Evolutionary conservation across 495 filamentous ascomycete genomes (phyloP), one percentile per base, ranked within the genome.

Genomic region (Trichodelitschia bisporula): DNA sequence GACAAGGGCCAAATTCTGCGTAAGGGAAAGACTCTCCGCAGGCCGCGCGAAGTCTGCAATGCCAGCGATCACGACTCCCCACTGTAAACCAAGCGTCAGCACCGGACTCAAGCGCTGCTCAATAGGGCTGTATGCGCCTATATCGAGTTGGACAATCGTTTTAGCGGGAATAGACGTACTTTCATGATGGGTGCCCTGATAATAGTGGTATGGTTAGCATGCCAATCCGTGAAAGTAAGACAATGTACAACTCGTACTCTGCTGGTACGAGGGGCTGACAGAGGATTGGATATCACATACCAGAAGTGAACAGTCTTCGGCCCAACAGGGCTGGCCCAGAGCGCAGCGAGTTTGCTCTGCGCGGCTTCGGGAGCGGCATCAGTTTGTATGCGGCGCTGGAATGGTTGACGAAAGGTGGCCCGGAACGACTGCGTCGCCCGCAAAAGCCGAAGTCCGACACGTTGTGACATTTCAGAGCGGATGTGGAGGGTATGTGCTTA

Each of bases 301-400:
- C 86, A 97, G 58, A 97, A 97, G 54, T 97, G 86, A 46, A 97
- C 82, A 33, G 86, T 97, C 69, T 91, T 90, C 19, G 89, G 47
- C 17, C 82, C 82, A 33, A 90, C 55, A 12, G 76, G 74, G 54
- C 77, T 80, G 51, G 79, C 72, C 76, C 75, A 89, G 51, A 84
- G 57, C 47, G 65, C 66, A 57, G 67, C 62, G 48, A 76, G 58
- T 43, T 55, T 64, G 44, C 53, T 68, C 49, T 70, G 56, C 11
- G 55, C 48, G 17, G 61, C 48, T 12, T 51, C 53, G 38, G 58
- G 31, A 11, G 42, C 62, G 19, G 69, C 67, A 50, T 62, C 75
- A 46, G 75, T 67, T 46, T 66, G 76, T 30, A 72, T 68, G 42
- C 60, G 62, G 29, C 62, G 56, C 42, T 57, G 55, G 44, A 60